These are phyloP conservation scores for Ganoderma meredithae DNA, from an alignment of 1,284 basidiomycete species.

Conservation along the genomic window DNA sequence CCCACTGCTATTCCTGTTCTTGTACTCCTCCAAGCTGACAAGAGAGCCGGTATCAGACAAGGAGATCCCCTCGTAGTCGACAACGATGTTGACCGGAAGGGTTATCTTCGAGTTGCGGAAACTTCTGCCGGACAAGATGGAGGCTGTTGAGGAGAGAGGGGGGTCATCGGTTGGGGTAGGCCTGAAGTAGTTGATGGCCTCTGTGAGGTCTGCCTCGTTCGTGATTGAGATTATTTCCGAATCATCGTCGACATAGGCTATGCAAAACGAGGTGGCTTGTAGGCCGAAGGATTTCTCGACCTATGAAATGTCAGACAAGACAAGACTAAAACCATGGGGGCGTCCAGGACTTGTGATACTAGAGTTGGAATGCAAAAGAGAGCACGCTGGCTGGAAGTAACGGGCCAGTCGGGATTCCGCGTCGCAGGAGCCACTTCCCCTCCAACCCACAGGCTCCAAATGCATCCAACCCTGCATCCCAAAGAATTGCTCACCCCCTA, in stretches of 20 bases:
- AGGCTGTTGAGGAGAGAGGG: conserved; percentile 71
- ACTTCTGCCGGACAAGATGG: conserved; percentile 76
- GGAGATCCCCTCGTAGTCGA: conserved; percentile 92
- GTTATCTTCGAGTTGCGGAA: conserved; percentile 75
- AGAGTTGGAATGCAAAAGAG: not conserved
- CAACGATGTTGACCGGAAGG: conserved; percentile 74
- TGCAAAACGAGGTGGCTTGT: conserved; percentile 36
- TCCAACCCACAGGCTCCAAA: not conserved
- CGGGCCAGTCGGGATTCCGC: too few relatives aligned
- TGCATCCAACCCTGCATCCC: not conserved
- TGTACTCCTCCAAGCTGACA: conserved; percentile 77
- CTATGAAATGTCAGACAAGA: conserved; percentile 59
- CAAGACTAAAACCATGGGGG: conserved; percentile 40
- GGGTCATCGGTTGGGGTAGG: conserved; percentile 69
- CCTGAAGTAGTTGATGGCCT: conserved; percentile 87
- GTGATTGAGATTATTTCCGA: conserved; percentile 76
- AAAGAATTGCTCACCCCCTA: not conserved
- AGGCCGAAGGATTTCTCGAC: conserved; percentile 28
- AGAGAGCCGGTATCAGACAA: conserved; percentile 87
- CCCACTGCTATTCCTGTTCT: conserved; percentile 64
- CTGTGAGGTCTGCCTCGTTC: conserved; percentile 78
- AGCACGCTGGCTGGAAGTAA: not conserved
- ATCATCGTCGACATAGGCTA: conserved; percentile 89
- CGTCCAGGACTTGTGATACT: not conserved
- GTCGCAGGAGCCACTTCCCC: not conserved